phyloP scores from a whole-genome alignment of 1,284 basidiomycete species.

The Cryptococcus amylolentus region DNA sequence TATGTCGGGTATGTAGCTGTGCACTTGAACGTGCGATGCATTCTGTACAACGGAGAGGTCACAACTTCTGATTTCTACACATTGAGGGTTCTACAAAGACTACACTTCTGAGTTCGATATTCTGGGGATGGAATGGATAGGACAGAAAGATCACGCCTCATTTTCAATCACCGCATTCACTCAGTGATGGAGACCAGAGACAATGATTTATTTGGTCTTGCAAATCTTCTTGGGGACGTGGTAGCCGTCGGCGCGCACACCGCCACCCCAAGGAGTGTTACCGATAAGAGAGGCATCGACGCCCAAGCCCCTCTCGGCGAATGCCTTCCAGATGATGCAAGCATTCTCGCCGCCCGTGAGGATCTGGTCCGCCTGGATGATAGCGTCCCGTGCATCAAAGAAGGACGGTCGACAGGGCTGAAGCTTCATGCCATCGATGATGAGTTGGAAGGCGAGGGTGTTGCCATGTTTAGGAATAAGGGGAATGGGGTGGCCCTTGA shows the following conservation, averaged over 20 bases:
- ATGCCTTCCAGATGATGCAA: conserved; percentile 85
- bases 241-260: conserved; percentile 56
- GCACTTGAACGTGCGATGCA: no score
- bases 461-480: conserved; percentile 89
- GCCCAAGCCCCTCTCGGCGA: conserved; percentile 77
- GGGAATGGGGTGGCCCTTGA: conserved; percentile 55
- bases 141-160: no score
- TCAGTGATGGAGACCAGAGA: no score
- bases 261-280: conserved; percentile 92
- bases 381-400: conserved; percentile 88
- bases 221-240: conserved; percentile 49
- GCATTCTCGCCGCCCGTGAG: conserved; percentile 89
- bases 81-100: no score
- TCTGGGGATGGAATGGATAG: no score
- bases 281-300: conserved; percentile 68
- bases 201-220: conserved; percentile 15
- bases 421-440: conserved; percentile 88
- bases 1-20: no score
- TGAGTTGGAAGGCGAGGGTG: conserved; percentile 78
- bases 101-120: no score
- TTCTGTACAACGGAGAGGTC: no score
- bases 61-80: no score
- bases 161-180: no score
- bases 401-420: conserved; percentile 88
- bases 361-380: conserved; percentile 85